phyloP scores from a whole-genome alignment of 2,329 filamentous ascomycete species.

The Beauveria varroae region DNA sequence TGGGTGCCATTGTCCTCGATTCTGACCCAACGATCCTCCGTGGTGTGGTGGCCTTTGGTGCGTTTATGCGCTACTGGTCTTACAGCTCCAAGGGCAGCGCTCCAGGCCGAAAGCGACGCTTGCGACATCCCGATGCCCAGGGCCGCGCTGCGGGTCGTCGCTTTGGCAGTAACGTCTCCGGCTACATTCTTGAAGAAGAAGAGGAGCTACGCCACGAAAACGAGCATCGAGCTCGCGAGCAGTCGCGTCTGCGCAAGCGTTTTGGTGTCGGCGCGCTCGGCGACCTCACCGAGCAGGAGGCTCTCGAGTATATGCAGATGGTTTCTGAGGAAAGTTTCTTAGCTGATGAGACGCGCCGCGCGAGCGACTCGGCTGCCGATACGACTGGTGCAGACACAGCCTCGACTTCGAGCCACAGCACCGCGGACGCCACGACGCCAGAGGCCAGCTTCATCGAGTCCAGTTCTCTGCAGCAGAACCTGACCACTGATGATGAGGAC shows the following conservation, averaged over 20 bases:
- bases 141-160: conserved; percentile 43
- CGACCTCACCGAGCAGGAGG: conserved; percentile 59
- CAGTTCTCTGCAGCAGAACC: conserved; percentile 23
- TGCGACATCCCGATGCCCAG: conserved; percentile 58
- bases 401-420: conserved; percentile 35
- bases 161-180: conserved; percentile 61
- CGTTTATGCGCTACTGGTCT: conserved; percentile 84
- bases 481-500: conserved; percentile 31
- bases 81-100: conserved; percentile 79
- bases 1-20: conserved; percentile 78
- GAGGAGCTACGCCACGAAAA: conserved; percentile 71
- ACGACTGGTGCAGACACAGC: conserved; percentile 32
- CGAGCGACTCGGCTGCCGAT: conserved; percentile 44
- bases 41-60: conserved; percentile 80
- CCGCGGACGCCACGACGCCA: conserved; percentile 44
- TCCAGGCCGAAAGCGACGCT: conserved; percentile 68
- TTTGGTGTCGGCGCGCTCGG: conserved; percentile 73
- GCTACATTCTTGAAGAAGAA: conserved; percentile 81
- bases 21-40: conserved; percentile 79
- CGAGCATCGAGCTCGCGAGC: conserved; percentile 57
- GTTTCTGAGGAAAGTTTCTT: conserved; percentile 49
- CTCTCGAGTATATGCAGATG: conserved; percentile 57
- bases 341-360: conserved; percentile 47
- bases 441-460: conserved; percentile 43
- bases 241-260: conserved; percentile 62